phyloP scores from a whole-genome alignment of 225 moss, liverwort and hornwort species.

The Asterella californica region DNA sequence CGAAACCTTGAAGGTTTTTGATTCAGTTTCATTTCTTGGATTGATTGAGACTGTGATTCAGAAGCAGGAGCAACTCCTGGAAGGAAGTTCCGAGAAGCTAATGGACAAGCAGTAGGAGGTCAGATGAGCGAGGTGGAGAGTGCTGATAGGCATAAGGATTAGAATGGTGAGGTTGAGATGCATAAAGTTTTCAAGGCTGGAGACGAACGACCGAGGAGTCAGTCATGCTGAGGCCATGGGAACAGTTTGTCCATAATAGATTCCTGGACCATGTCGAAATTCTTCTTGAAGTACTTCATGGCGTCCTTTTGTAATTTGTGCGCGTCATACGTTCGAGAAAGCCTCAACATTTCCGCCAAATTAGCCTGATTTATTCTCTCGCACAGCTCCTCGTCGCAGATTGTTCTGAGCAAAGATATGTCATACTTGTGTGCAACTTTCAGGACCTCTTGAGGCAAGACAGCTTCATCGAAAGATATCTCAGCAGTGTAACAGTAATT shows the following conservation, averaged over 20 bases:
- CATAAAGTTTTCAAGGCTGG: no score
- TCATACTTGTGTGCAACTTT: slow-evolving; percentile 49
- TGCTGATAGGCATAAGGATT: no score
- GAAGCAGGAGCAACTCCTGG: no score
- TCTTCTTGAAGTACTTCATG: slow-evolving; percentile 31
- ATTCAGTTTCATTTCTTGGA: no score
- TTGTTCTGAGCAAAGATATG: slow-evolving; percentile 27
- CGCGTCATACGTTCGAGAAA: slow-evolving; percentile 34
- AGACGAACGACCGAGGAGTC: not conserved
- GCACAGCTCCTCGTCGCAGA: slow-evolving; percentile 33
- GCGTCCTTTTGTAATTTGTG: slow-evolving; percentile 19
- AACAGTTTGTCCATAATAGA: slow-evolving; percentile 31
- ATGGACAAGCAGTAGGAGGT: no score
- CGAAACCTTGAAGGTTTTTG: no score
- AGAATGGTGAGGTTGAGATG: no score
- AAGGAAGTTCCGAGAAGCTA: no score
- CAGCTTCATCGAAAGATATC: slow-evolving; percentile 21
- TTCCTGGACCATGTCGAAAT: slow-evolving; percentile 41
- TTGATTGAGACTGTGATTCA: no score
- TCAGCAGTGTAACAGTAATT: slow-evolving; percentile 44
- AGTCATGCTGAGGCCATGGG: not conserved
- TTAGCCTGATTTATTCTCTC: slow-evolving; percentile 18
- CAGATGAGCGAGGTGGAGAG: no score
- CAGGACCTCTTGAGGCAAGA: slow-evolving; percentile 36
- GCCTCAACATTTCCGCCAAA: slow-evolving; percentile 35